phyloP scores from a whole-genome alignment of 2,329 filamentous ascomycete genomes.

The Colletotrichum sp. region DNA sequence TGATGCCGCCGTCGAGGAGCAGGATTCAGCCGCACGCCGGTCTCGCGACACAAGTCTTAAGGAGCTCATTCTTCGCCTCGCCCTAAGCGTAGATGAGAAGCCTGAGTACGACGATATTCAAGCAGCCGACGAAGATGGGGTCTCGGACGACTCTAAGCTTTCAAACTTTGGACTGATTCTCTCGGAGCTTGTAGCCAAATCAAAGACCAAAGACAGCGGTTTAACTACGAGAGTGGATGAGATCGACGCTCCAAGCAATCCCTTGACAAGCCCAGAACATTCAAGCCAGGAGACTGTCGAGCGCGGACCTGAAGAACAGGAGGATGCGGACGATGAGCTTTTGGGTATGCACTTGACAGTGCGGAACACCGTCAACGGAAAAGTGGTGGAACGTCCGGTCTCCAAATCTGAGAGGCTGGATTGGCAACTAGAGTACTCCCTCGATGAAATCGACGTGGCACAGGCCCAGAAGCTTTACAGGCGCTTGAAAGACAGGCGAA shows the following conservation, averaged over 20 bases:
- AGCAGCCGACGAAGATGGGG: conserved; percentile 28
- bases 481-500: conserved; percentile 61
- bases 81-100: conserved; percentile 47
- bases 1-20: not conserved
- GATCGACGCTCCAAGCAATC: not conserved
- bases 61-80: conserved; percentile 58
- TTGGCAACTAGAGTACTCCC: conserved; percentile 82
- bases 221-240: not conserved
- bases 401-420: conserved; percentile 43
- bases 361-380: conserved; percentile 74
- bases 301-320: not conserved
- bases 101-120: conserved; percentile 22
- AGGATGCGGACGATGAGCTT: conserved; percentile 42
- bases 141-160: conserved; percentile 42
- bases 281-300: not conserved
- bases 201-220: not conserved
- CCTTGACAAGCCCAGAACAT: not conserved
- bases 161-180: conserved; percentile 57
- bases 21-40: not conserved
- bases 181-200: conserved; percentile 47
- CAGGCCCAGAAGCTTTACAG: conserved; percentile 59
- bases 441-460: conserved; percentile 63
- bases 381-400: conserved; percentile 65
- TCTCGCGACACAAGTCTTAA: conserved; percentile 35
- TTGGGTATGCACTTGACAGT: conserved; percentile 76